Percentiles rank a stretch among this genome's conserved stretches.
phyloP scores from a whole-genome alignment of 768 basidiomycete genomes.

The Psilocybe cyanescens region DNA sequence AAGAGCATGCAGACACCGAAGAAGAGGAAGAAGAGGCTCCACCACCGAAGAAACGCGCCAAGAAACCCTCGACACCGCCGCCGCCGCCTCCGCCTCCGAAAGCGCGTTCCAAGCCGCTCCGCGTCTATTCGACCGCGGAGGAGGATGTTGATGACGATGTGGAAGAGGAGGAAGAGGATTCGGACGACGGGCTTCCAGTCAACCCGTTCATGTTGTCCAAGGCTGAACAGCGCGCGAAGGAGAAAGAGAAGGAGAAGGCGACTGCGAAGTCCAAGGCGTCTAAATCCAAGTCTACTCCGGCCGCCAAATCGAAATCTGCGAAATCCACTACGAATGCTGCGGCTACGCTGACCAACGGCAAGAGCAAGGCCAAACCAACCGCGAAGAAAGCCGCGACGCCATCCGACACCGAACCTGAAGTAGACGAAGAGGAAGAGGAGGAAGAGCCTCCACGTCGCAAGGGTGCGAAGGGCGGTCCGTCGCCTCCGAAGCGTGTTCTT shows the following conservation, averaged over 20 bases:
- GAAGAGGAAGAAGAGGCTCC: conserved; percentile 21
- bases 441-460: conserved; percentile 1
- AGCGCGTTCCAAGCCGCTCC: conserved; percentile 12
- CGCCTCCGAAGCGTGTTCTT: conserved; percentile 10
- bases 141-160: conserved; percentile 13
- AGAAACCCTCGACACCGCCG: conserved; percentile 6
- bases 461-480: background rate
- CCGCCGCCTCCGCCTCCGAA: conserved; percentile 2
- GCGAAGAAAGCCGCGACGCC: conserved; percentile 6
- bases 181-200: conserved; percentile 12
- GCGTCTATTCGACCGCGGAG: conserved; percentile 13
- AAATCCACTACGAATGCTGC: too few relatives aligned
- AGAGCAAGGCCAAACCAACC: conserved; percentile 7
- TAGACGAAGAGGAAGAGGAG: conserved; percentile 15
- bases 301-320: background rate
- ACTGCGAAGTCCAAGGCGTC: background rate
- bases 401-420: conserved; percentile 14
- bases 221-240: conserved; percentile 4
- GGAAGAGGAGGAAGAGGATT: conserved; percentile 16
- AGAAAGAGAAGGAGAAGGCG: conserved; percentile 9
- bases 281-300: background rate
- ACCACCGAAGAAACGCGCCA: conserved; percentile 6
- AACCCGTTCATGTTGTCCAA: conserved; percentile 8
- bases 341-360: background rate
- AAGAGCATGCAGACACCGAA: background rate